Base-by-base conservation (phyloP, 2,329 filamentous ascomycete species). In the Fragosphaeria purpurea region DNA sequence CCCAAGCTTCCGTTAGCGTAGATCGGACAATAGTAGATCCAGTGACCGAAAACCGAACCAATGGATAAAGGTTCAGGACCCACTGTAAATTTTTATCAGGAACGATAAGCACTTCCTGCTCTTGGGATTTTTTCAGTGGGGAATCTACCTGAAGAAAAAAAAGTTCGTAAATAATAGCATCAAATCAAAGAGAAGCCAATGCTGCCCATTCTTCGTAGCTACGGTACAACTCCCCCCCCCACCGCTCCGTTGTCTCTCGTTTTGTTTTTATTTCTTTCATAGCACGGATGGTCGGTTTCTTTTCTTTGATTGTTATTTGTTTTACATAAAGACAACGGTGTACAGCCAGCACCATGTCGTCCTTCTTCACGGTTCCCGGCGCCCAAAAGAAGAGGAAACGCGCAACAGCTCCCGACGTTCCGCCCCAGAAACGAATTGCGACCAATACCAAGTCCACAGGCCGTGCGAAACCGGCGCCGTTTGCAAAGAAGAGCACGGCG, bases 321-420 rank as follows among this genome's bases (percentile, higher is more conserved):
- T 22, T 22, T 22, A 22, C 22, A 22, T 22, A 22, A 22, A 22
- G 22, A 22, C 22, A 22, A 22, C 22, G 22, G 22, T 22, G 22
- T 22, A 22, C 44, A 32, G 40, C 35, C 34, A 37, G 61, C 59
- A 72, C 57, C 58, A 94, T 95, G 90, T 95, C 91, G 62, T 95
- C 90, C 40, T 98, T 97, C 70, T 98, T 98, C 70, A 95, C 90
- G 47, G 74, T 85, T 40, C 89, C 93, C 6, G 85, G 86, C 41
- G 85, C 86, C 47, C 85, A 91, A 63, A 88, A 87, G 72, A 97
- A 97, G 77, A 78, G 93, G 61, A 97, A 97, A 75, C 79, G 90
- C 54, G 62, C 72, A 6, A 67, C 71, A 51, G 74, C 75, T 32
- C 63, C 71, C 12, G 75, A 80, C 47, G 67, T 22, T 22, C 22